phyloP scores from a whole-genome alignment of 345 rosid species.

The Lepidium africanum region DNA sequence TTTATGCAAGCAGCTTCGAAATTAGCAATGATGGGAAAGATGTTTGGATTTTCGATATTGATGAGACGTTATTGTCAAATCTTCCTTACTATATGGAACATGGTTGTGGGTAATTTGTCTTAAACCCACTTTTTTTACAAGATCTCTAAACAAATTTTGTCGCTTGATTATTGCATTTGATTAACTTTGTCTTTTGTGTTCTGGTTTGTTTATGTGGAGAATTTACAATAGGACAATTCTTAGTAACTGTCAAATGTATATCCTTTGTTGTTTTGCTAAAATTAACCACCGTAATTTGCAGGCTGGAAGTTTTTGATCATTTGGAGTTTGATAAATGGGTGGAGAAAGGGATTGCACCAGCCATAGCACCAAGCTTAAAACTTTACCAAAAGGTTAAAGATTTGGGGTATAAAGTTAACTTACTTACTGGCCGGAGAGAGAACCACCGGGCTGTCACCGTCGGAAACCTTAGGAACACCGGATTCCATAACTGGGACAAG shows the following conservation, averaged over 20 bases:
- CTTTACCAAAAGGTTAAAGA: constrained; percentile 54
- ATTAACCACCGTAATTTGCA: constrained; percentile 22
- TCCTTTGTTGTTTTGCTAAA: neutral
- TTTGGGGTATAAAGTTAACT: constrained; percentile 62
- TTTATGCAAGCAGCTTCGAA: constrained; percentile 47
- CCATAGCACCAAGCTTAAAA: constrained; percentile 61
- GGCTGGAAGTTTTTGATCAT: constrained; percentile 62
- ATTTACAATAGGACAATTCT: neutral
- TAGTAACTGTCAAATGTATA: neutral
- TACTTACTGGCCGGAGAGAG: constrained; percentile 79
- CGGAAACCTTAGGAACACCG: constrained; percentile 54
- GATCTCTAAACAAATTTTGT: neutral
- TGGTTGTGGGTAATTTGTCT: constrained; percentile 55
- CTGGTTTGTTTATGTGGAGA: neutral
- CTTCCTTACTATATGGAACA: constrained; percentile 73
- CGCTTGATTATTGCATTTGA: neutral
- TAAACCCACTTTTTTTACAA: neutral
- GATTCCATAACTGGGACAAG: constrained; percentile 71
- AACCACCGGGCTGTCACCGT: constrained; percentile 45
- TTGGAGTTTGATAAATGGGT: constrained; percentile 73
- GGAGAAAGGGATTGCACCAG: constrained; percentile 60
- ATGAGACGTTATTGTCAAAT: constrained; percentile 84
- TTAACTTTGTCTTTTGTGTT: neutral
- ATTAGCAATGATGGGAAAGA: constrained; percentile 52
- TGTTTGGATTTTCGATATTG: constrained; percentile 82